Percentiles rank a stretch among this genome's conserved stretches.
Evolutionary conservation across 1,284 basidiomycete species (phyloP).

Genomic region (Pyrrhoderma lamaoense): DNA sequence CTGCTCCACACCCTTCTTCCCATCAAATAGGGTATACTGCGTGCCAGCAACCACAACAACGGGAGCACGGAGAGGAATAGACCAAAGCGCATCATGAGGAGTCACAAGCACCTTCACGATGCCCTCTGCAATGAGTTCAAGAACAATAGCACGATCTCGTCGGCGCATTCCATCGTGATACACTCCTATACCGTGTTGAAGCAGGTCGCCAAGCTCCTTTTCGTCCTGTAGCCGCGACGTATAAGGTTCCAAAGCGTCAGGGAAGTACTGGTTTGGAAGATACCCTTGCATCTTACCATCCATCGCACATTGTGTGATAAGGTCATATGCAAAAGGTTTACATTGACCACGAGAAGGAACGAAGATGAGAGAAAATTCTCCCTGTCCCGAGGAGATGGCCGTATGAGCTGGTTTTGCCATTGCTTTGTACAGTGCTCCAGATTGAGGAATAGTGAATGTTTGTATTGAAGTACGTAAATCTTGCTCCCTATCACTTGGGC

Average conservation of each 20-base stretch:
- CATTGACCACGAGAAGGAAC: conserved; percentile 86
- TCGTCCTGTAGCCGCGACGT: conserved; percentile 56
- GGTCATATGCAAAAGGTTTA: conserved; percentile 68
- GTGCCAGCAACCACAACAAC: conserved; percentile 90
- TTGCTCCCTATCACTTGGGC: conserved; percentile 78
- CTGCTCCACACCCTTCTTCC: conserved; percentile 28
- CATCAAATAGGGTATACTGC: conserved; percentile 63
- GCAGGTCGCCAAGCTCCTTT: conserved; percentile 58
- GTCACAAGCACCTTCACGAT: conserved; percentile 79
- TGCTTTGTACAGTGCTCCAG: conserved; percentile 79
- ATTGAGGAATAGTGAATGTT: conserved; percentile 84
- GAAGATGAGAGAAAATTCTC: conserved; percentile 73
- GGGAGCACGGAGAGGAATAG: conserved; percentile 70
- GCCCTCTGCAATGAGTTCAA: conserved; percentile 80
- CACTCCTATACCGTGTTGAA: conserved; percentile 88
- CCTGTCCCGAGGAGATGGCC: conserved; percentile 40
- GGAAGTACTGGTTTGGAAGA: conserved; percentile 46
- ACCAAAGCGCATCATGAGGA: conserved; percentile 83
- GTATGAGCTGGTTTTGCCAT: conserved; percentile 90
- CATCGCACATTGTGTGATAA: conserved; percentile 84
- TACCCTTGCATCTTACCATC: conserved; percentile 72
- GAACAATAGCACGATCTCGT: conserved; percentile 68
- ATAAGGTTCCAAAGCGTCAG: conserved; percentile 56
- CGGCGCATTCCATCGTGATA: conserved; percentile 71
- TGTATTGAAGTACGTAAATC: conserved; percentile 65